Percentiles rank a stretch among this genome's conserved stretches.
Conservation (phyloP, 2,329 filamentous ascomycete genomes). For the Westerdykella aurantiaca region DNA sequence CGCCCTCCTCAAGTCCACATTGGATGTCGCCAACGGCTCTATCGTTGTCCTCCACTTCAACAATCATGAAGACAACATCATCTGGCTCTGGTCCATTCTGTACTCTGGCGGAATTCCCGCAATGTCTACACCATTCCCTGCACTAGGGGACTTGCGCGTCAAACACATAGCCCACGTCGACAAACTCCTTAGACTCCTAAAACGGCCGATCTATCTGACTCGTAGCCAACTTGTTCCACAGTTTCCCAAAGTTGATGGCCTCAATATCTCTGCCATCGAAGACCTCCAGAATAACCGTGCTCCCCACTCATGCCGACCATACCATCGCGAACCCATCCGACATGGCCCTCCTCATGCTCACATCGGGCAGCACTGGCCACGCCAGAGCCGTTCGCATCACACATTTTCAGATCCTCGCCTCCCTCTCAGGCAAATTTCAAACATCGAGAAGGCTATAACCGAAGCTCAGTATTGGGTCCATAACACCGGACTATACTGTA, state of each 20-base stretch:
- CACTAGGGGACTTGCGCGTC: too few species aligned
- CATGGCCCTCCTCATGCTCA: constrained; percentile 40
- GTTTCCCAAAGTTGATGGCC: too few species aligned
- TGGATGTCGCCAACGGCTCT: neutral
- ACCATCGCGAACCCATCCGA: too few species aligned
- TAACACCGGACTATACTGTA: constrained; percentile 6
- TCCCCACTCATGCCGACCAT: too few species aligned
- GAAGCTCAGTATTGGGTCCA: constrained; percentile 7
- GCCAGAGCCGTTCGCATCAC: constrained; percentile 47
- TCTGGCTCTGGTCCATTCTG: constrained; percentile 41
- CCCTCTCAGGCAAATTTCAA: constrained; percentile 39
- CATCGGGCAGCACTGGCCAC: constrained; percentile 49
- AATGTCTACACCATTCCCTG: constrained; percentile 31
- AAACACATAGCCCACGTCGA: too few species aligned
- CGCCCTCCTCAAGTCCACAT: too few species aligned
- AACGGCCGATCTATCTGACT: too few species aligned
- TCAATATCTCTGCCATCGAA: too few species aligned
- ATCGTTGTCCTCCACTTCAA: constrained; percentile 32
- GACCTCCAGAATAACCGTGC: too few species aligned
- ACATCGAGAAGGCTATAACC: constrained; percentile 19
- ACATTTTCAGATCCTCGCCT: constrained; percentile 41
- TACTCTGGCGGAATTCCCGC: constrained; percentile 36
- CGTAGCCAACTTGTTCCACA: too few species aligned
- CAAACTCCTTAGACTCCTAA: too few species aligned
- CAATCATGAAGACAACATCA: constrained; percentile 34